Evolutionary conservation across 2,329 filamentous ascomycete genomes (phyloP).

Genomic region (Stachybotrys elegans): DNA sequence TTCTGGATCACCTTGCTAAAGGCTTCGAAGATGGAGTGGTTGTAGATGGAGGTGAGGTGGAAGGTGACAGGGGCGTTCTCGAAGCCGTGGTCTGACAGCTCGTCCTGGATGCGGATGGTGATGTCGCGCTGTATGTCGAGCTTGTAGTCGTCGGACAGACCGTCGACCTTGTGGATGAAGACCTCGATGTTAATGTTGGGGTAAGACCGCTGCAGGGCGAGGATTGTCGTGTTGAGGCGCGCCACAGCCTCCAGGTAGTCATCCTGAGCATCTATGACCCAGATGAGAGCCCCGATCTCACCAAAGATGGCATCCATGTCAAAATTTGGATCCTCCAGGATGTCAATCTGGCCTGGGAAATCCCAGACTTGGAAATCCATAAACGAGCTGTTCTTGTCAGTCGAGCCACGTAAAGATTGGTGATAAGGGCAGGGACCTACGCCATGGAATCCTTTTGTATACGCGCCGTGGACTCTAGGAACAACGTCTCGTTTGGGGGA

Average conservation of each 20-base stretch:
- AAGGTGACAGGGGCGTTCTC: slow-evolving; percentile 93
- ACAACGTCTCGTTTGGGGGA: slow-evolving; percentile 90
- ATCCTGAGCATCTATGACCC: slow-evolving; percentile 98
- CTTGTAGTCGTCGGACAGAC: slow-evolving; percentile 94
- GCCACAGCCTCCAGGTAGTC: slow-evolving; percentile 91
- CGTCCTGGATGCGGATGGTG: slow-evolving; percentile 91
- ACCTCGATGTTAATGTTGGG: slow-evolving; percentile 96
- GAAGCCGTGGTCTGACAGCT: slow-evolving; percentile 86
- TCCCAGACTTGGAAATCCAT: slow-evolving; percentile 99
- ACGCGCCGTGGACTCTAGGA: slow-evolving; percentile 87
- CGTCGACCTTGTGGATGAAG: slow-evolving; percentile 98
- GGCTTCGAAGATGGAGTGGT: slow-evolving; percentile 96
- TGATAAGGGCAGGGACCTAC: slow-evolving; percentile 47
- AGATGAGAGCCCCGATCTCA: slow-evolving; percentile 89
- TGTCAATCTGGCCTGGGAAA: slow-evolving; percentile 88
- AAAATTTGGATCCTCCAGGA: slow-evolving; percentile 80
- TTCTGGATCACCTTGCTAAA: slow-evolving; percentile 99
- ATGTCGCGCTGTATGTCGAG: slow-evolving; percentile 96
- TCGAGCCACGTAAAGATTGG: not conserved
- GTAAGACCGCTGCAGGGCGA: slow-evolving; percentile 82
- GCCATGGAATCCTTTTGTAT: slow-evolving; percentile 95
- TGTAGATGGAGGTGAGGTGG: slow-evolving; percentile 96
- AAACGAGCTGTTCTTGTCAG: slow-evolving; percentile 65
- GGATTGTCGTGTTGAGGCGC: slow-evolving; percentile 80
- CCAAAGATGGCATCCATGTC: slow-evolving; percentile 93